Conservation (phyloP, 139 green algal genomes). For the Picochlorum sp. region DNA sequence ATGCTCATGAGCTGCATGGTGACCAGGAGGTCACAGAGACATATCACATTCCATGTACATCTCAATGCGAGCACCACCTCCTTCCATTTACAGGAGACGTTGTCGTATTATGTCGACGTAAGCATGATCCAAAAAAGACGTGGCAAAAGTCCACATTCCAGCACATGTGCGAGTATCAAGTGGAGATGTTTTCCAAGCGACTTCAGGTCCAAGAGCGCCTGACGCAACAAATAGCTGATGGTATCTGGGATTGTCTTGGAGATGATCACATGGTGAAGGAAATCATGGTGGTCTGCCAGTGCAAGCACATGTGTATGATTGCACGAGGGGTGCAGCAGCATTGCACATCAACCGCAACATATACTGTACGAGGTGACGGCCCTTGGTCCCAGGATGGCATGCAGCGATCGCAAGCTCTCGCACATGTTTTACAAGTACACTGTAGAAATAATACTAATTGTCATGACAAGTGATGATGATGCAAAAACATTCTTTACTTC, state of each 20-base stretch:
- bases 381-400: background rate
- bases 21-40: constrained; percentile 5
- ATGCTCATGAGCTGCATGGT: background rate
- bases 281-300: constrained; percentile 73
- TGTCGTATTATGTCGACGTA: constrained; percentile 20
- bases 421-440: too few relatives aligned
- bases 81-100: constrained; percentile 87
- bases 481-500: too few relatives aligned
- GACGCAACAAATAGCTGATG: constrained; percentile 40
- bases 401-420: too few relatives aligned
- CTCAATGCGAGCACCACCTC: constrained; percentile 96
- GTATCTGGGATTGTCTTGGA: background rate
- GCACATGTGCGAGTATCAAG: constrained; percentile 25
- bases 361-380: constrained; percentile 36
- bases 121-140: too few relatives aligned
- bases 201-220: constrained; percentile 93
- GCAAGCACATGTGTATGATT: constrained; percentile 97
- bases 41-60: constrained; percentile 30
- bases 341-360: constrained; percentile 59
- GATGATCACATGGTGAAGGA: background rate
- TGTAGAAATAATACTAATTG: too few relatives aligned
- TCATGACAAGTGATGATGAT: too few relatives aligned
- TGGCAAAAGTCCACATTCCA: too few relatives aligned
- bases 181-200: constrained; percentile 49
- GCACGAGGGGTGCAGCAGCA: constrained; percentile 86